Evolutionary conservation across 768 basidiomycete genomes (phyloP), one percentile per base, ranked within the genome.

Genomic region (Jaapia argillacea): DNA sequence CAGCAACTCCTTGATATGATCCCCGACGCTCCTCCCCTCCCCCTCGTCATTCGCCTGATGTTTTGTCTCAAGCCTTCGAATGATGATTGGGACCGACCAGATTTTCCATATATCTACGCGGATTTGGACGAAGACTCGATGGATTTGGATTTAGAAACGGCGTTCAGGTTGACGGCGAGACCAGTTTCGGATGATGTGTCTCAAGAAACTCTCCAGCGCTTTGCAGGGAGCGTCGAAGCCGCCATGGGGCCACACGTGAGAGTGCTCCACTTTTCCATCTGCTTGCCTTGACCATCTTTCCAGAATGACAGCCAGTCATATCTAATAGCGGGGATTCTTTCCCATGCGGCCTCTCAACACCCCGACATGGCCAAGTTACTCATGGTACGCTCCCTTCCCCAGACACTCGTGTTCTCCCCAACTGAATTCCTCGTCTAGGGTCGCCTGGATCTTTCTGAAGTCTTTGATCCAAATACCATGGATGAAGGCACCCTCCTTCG

Each of bases 31-130:
- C 81, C 84, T 1, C 68, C 78, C 1, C 69, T 88, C 4, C 64
- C 74, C 4, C 71, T 85, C 12, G 69, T 83, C 40, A 70, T 83
- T 28, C 72, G 81, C 22, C 65, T 88, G 20, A 81, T 87, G 73
- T 82, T 87, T 51, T 86, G 84, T 55, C 64, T 89, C 39, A 88
- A 88, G 54, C 83, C 83, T 0, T 65, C 74, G 7, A 74, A 77
- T 47, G 80, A 86, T n/a, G 85, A 88, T 45, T 88, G 84, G 84
- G 83, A 85, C 46, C 62, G 75, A 22, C 76, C 75, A 1, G 75
- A 77, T 7, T 88, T 87, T 51, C 85, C 86, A 0, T 74, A 80
- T 54, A 55, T 86, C 20, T 76, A 79, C 49, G 70, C 81, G 1
- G 74, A 85, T 54, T 55, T 87, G 24, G 68, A 69, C 21, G 65